Evolutionary conservation across 306 rosid genomes (phyloP).

Genomic region (Casuarina equisetifolia): DNA sequence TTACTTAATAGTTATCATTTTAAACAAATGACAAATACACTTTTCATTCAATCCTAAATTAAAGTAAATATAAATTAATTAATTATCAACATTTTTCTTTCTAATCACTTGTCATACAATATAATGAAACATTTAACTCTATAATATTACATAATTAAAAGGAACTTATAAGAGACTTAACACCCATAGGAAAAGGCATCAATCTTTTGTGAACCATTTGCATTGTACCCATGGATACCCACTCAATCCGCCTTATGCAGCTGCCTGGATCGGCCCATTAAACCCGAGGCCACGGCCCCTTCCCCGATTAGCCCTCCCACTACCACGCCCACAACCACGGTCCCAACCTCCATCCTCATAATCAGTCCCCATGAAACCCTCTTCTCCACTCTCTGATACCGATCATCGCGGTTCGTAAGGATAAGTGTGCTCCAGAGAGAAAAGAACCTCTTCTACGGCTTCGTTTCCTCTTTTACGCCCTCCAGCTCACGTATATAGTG

Average conservation of each 20-base stretch:
- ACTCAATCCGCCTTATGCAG: conserved; percentile 46
- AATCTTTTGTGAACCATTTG: conserved; percentile 6
- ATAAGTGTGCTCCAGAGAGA: conserved; percentile 48
- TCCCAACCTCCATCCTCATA: conserved; percentile 87
- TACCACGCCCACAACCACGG: conserved; percentile 58
- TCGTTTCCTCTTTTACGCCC: conserved; percentile 87
- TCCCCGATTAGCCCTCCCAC: conserved; percentile 62
- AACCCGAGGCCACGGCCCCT: conserved; percentile 85
- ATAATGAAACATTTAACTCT: too few species aligned
- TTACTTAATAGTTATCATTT: too few species aligned
- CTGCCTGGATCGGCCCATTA: conserved; percentile 66
- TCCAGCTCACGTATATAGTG: not conserved
- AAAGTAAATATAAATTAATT: too few species aligned
- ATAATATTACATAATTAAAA: not conserved
- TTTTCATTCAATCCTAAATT: too few species aligned
- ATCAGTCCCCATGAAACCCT: conserved; percentile 61
- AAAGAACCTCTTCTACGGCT: conserved; percentile 83
- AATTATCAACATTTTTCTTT: too few species aligned
- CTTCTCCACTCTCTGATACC: conserved; percentile 96
- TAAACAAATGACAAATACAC: too few species aligned
- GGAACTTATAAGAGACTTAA: conserved; percentile 18
- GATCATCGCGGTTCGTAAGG: conserved; percentile 69
- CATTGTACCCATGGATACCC: conserved; percentile 20
- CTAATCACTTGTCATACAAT: too few species aligned
- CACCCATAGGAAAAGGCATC: conserved; percentile 31